Percentiles rank a stretch among this genome's conserved stretches.
These are phyloP conservation scores for Arthrocladium fulminans DNA, from an alignment of 2,329 filamentous ascomycete species.

Conservation along the genomic window DNA sequence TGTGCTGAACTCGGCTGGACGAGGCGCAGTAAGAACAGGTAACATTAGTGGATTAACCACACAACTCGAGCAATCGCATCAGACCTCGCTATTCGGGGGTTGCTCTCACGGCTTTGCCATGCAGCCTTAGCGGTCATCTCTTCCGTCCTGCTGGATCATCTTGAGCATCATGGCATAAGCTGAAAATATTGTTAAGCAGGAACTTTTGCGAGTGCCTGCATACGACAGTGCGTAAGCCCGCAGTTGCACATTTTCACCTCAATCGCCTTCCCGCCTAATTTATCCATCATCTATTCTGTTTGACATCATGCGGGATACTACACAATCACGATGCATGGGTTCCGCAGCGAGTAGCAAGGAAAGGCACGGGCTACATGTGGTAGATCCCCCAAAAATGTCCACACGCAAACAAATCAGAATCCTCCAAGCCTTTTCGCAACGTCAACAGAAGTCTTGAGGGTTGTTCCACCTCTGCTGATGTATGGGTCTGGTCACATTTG, in stretches of 20 bases:
- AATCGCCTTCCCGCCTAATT: not conserved
- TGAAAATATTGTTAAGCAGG: too few species aligned
- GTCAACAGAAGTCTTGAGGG: too few species aligned
- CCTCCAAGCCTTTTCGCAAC: too few species aligned
- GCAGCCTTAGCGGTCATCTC: not conserved
- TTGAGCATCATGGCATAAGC: not conserved
- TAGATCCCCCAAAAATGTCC: too few species aligned
- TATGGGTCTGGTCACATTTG: too few species aligned
- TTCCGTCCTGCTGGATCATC: not conserved
- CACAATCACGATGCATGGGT: too few species aligned
- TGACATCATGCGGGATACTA: not conserved
- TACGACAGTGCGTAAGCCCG: too few species aligned
- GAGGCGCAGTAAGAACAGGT: slow-evolving; percentile 1
- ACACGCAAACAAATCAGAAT: too few species aligned
- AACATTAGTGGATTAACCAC: not conserved
- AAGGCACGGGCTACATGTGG: too few species aligned
- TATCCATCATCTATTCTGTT: not conserved
- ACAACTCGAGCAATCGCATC: not conserved
- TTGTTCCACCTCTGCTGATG: too few species aligned
- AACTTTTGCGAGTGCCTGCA: too few species aligned
- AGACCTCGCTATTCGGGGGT: not conserved
- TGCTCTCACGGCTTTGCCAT: not conserved
- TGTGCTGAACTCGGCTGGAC: slow-evolving; percentile 5
- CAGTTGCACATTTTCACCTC: too few species aligned
- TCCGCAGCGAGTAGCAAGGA: not conserved